phyloP scores from a whole-genome alignment of 2,329 filamentous ascomycete genomes.

The Trichophyton schoenleinii region DNA sequence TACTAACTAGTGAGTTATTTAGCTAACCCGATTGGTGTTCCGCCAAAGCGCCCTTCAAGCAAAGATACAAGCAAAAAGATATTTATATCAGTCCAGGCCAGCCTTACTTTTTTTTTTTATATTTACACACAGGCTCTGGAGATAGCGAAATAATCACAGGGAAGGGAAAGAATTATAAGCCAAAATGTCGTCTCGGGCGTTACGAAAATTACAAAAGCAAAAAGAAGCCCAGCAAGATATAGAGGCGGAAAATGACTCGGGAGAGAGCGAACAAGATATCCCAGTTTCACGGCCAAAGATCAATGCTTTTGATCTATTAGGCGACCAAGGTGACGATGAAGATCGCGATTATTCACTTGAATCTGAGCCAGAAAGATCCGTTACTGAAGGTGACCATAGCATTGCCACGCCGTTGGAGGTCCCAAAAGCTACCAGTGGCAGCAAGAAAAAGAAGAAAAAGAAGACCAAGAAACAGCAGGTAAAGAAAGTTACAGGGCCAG shows the following conservation, averaged over 20 bases:
- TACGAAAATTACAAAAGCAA: slow-evolving; percentile 52
- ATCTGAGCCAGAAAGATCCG: slow-evolving; percentile 17
- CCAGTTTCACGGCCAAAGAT: slow-evolving; percentile 28
- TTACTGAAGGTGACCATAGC: slow-evolving; percentile 14
- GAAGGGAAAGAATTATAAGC: not conserved
- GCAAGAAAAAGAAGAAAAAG: slow-evolving; percentile 47
- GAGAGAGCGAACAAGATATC: slow-evolving; percentile 28
- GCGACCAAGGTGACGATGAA: slow-evolving; percentile 26
- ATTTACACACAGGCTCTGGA: no score
- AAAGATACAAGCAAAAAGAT: no score
- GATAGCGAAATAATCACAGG: not conserved
- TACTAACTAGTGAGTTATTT: no score
- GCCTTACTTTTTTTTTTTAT: no score
- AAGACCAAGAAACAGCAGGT: slow-evolving; percentile 46
- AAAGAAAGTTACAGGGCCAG: slow-evolving; percentile 21
- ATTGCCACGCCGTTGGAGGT: slow-evolving; percentile 7
- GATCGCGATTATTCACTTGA: slow-evolving; percentile 25
- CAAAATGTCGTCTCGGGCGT: slow-evolving; percentile 52
- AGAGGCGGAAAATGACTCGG: slow-evolving; percentile 28
- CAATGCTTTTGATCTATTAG: slow-evolving; percentile 44
- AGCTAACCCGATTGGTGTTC: not conserved
- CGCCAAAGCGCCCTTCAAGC: not conserved
- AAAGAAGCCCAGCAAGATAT: slow-evolving; percentile 41
- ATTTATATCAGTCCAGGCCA: no score
- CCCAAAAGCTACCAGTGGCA: slow-evolving; percentile 8